phyloP scores from a whole-genome alignment of 305 asterid species.

The Fraxinus sp. region DNA sequence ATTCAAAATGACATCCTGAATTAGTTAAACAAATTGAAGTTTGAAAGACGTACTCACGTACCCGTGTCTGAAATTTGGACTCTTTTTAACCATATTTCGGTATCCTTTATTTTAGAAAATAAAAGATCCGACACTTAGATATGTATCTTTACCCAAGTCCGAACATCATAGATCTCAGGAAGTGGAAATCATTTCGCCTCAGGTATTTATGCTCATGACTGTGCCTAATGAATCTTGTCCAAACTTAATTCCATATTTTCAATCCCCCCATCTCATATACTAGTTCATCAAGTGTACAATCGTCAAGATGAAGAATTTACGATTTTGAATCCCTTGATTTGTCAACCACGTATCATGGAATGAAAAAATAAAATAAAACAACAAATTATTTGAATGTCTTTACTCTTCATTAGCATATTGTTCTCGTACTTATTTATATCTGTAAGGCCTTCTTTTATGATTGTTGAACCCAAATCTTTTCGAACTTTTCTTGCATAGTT shows the following conservation, averaged over 20 bases:
- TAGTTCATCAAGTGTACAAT: too few relatives aligned
- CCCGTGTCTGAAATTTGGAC: too few relatives aligned
- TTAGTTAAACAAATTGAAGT: too few relatives aligned
- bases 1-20: too few relatives aligned
- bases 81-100: too few relatives aligned
- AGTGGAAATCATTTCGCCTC: background rate
- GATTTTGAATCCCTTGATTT: background rate
- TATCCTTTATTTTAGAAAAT: too few relatives aligned
- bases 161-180: background rate
- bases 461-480: conserved; percentile 1
- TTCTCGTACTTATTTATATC: background rate
- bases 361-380: background rate
- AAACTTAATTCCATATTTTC: too few relatives aligned
- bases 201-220: background rate
- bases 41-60: too few relatives aligned
- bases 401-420: background rate
- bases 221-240: background rate
- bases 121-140: too few relatives aligned
- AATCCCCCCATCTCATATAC: too few relatives aligned
- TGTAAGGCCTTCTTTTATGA: background rate
- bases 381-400: background rate
- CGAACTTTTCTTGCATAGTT: background rate
- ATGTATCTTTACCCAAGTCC: too few relatives aligned
- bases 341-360: background rate
- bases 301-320: background rate